Evolutionary conservation across 2,329 filamentous ascomycete genomes (phyloP), one percentile per base, ranked within the genome.

Genomic region (Fusarium torreyae): DNA sequence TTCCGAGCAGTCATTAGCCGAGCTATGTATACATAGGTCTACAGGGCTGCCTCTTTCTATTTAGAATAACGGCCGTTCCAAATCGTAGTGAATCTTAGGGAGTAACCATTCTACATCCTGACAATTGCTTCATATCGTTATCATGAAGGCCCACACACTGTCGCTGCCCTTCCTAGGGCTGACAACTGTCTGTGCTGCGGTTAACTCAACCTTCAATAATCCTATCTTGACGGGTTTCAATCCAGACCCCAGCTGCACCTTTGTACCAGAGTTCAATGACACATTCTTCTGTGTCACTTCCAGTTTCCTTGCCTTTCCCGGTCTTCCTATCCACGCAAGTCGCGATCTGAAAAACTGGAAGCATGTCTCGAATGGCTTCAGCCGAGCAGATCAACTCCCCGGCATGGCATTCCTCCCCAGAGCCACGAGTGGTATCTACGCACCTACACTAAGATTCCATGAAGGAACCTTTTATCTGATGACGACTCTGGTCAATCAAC

Each of bases 251-350:
- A 81, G 77, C 24, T 83, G 82, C 50, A 74, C 81, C 33, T 80
- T 80, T 52, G 76, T 85, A 14, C 69, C 74, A 10, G 74, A 82
- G 17, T 67, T 74, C 11, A 68, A 83, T 54, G 77, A 81, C 31
- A 86, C 81, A 6, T 86, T 86, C 71, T 87, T 85, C 73, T 86
- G 83, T 66, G 82, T 80, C 3, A 83, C 83, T 0, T 87, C 85
- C 1, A 86, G 82, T 9, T 88, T 87, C 67, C 81, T 84, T 36
- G 76, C 79, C 6, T 87, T 86, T 65, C 85, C 85, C 0, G 85
- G 85, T 2, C 76, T 87, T 4, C 85, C 85, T 1, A 81, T 88
- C 34, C 82, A 87, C 71, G 83, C 84, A 7, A 85, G 81, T 45
- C 81, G 79, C 57, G 84, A 87, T 71, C 72, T 88, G 17, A 66